phyloP scores from a whole-genome alignment of 2,329 filamentous ascomycete species.

The Claviceps pazoutovae region DNA sequence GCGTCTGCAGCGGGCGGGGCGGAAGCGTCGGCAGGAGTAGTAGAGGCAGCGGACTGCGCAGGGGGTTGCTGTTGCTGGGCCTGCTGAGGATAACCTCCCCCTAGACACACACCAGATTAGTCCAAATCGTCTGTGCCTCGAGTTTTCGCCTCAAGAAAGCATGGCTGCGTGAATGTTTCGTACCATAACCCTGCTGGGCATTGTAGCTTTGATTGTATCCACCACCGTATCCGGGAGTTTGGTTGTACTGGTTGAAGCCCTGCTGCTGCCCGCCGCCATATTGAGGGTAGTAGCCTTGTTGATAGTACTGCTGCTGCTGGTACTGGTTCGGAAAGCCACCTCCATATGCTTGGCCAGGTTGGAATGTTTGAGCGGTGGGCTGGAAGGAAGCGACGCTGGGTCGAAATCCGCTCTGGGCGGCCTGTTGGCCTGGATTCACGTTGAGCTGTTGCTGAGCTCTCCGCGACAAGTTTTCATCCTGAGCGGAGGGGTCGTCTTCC shows the following conservation, averaged over 20 bases:
- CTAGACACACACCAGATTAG: slow-evolving; percentile 12
- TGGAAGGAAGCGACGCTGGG: slow-evolving; percentile 52
- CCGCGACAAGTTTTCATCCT: slow-evolving; percentile 65
- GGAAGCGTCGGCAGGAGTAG: background rate
- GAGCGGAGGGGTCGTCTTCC: slow-evolving; percentile 73
- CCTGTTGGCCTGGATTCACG: slow-evolving; percentile 38
- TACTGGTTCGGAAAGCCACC: slow-evolving; percentile 42
- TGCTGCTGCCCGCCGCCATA: slow-evolving; percentile 32
- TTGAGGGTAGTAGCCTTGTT: slow-evolving; percentile 44
- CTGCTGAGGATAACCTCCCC: slow-evolving; percentile 40
- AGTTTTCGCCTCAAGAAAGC: background rate
- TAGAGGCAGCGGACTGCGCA: background rate
- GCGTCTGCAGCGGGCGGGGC: background rate
- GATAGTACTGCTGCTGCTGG: slow-evolving; percentile 34
- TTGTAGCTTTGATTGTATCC: slow-evolving; percentile 37
- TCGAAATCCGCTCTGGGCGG: slow-evolving; percentile 30
- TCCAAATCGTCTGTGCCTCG: background rate
- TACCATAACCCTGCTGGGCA: slow-evolving; percentile 26
- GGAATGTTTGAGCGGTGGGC: slow-evolving; percentile 56
- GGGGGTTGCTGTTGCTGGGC: slow-evolving; percentile 26
- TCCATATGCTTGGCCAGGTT: slow-evolving; percentile 56
- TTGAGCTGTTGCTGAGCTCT: slow-evolving; percentile 67
- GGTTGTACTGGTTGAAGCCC: slow-evolving; percentile 38
- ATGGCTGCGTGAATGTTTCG: slow-evolving; percentile 4
- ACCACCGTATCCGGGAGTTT: slow-evolving; percentile 31